phyloP scores from a whole-genome alignment of 768 basidiomycete genomes.

The Sporobolomyces roseus region DNA sequence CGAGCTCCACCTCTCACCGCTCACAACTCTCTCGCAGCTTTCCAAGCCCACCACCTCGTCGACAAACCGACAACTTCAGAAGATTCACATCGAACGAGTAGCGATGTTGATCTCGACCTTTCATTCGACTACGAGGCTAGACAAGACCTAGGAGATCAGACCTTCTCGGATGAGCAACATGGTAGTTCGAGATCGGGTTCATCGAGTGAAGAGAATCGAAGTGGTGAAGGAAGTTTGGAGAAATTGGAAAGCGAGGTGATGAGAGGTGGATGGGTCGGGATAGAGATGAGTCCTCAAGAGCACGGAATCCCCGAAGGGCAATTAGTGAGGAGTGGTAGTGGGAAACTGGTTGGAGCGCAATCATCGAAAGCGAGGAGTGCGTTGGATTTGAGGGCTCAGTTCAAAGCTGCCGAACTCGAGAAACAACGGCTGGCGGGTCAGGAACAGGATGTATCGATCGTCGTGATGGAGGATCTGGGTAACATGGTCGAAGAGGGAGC shows the following conservation, averaged over 20 bases:
- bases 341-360: slow-evolving; percentile 20
- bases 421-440: neutral
- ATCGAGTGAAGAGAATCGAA: neutral
- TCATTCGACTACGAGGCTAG: slow-evolving; percentile 13
- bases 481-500: neutral
- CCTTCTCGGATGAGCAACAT: neutral
- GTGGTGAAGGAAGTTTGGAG: slow-evolving; percentile 7
- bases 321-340: slow-evolving; percentile 27
- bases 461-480: neutral
- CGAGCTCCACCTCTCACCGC: slow-evolving; percentile 9
- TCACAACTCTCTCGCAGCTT: slow-evolving; percentile 31
- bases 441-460: slow-evolving; percentile 14
- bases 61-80: slow-evolving; percentile 9
- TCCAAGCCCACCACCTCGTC: slow-evolving; percentile 20
- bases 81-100: slow-evolving; percentile 31
- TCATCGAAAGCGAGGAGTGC: slow-evolving; percentile 26
- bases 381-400: slow-evolving; percentile 35
- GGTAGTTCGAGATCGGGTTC: neutral
- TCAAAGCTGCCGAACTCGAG: slow-evolving; percentile 20
- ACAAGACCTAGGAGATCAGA: neutral
- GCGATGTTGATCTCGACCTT: slow-evolving; percentile 39
- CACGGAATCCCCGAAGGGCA: slow-evolving; percentile 23
- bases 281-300: slow-evolving; percentile 17
- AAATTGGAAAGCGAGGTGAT: neutral
- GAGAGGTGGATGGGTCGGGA: slow-evolving; percentile 25